Evolutionary conservation across 495 filamentous ascomycete species (phyloP), one percentile per base, ranked within the genome.

Genomic region (Aspergillus nanangensis): DNA sequence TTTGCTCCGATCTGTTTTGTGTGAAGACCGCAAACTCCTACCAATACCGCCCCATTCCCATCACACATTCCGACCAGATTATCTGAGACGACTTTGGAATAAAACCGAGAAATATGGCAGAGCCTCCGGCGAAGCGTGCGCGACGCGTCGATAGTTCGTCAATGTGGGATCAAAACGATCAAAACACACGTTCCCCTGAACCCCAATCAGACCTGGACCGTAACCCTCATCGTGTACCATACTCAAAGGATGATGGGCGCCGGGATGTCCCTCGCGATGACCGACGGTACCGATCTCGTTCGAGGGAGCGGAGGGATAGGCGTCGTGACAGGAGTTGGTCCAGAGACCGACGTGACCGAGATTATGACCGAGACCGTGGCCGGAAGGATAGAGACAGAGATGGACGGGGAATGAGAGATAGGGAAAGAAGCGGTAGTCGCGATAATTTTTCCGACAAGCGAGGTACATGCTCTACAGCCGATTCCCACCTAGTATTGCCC

Each of bases 91-190:
- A n/a, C n/a, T n/a, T n/a, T n/a, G n/a, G n/a, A n/a, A n/a, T n/a
- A n/a, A n/a, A n/a, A 41, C 38, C 32, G 44, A 27, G 20, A 52
- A 65, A 49, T 38, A 79, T 79, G 76, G 58, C 71, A 11, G 78
- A 80, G 41, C 78, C 74, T 19, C 72, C 75, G 37, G 55, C 72
- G 31, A 80, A 81, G 52, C 77, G 78, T 31, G 61, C 75, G 24
- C 73, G 75, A 41, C 69, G 74, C 14, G 66, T 66, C 14, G 75
- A 80, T 41, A 80, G 72, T 56, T 62, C 72, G 5, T 53, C 68
- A 13, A 80, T 76, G 74, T 78, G 74, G 74, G 76, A 80, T 36
- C 65, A 62, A 33, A 66, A 69, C 41, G 72, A 74, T 15, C 50
- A 47, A 27, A 45, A 51, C 13, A 48, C 55, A 9, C 60, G 52